Percentiles rank a stretch among this genome's conserved stretches.
These are phyloP conservation scores for Zychaea mexicana DNA, from an alignment of 371 early-diverging fungal genomes.

Conservation along the genomic window DNA sequence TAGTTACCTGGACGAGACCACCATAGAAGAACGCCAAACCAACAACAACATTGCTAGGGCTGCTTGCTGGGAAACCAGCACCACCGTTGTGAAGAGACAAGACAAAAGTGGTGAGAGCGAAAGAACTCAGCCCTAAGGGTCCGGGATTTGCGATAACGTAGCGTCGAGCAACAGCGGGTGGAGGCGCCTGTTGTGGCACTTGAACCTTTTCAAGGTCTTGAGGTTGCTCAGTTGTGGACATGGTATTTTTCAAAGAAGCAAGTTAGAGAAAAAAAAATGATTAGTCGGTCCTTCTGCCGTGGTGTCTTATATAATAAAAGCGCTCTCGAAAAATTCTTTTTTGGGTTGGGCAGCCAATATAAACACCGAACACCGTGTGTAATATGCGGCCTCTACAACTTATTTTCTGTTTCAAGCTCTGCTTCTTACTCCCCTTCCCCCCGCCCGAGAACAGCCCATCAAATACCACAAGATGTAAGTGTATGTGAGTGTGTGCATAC, in stretches of 20 bases:
- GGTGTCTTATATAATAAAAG: background rate
- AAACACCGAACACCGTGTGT: background rate
- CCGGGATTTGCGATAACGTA: constrained; percentile 64
- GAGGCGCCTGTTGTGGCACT: background rate
- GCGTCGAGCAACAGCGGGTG: background rate
- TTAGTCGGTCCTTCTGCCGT: background rate
- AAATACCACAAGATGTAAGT: too few relatives aligned
- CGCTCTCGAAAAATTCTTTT: background rate
- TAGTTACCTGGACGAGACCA: constrained; percentile 71
- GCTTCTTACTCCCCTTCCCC: too few relatives aligned
- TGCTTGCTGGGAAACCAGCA: constrained; percentile 57
- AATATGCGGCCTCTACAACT: too few relatives aligned
- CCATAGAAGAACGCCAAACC: constrained; percentile 83
- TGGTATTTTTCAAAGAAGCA: background rate
- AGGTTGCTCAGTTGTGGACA: background rate
- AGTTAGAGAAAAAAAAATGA: background rate
- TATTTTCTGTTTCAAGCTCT: too few relatives aligned
- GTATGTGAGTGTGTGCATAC: too few relatives aligned
- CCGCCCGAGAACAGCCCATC: too few relatives aligned
- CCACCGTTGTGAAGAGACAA: constrained; percentile 69
- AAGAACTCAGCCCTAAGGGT: constrained; percentile 75
- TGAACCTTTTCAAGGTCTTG: background rate
- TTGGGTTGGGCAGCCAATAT: background rate
- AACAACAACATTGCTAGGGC: constrained; percentile 59
- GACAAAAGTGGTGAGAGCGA: constrained; percentile 80